A percentile compares a stretch with the other conserved stretches of the same genome.
phyloP scores from a whole-genome alignment of 2,329 filamentous ascomycete genomes.

The Polychaeton citri region DNA sequence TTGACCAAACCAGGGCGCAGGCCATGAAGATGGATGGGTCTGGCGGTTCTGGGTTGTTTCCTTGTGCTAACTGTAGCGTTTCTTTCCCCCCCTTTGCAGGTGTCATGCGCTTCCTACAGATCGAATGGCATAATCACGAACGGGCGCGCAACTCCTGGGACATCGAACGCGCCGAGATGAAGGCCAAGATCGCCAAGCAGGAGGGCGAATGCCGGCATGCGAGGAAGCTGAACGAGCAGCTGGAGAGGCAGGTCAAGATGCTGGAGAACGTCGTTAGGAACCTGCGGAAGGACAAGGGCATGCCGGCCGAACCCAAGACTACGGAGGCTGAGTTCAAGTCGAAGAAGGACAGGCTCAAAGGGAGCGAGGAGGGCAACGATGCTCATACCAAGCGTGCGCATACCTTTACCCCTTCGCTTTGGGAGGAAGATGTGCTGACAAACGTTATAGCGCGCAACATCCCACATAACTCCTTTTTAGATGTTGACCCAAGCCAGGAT shows the following conservation, averaged over 20 bases:
- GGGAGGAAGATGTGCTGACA: neutral
- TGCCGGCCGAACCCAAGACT: conserved; percentile 7
- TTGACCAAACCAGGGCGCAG: neutral
- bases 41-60: neutral
- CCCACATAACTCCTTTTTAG: conserved; percentile 37
- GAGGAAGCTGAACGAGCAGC: conserved; percentile 74
- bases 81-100: conserved; percentile 50
- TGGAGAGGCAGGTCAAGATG: conserved; percentile 82
- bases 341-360: conserved; percentile 3
- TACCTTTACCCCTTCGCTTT: neutral
- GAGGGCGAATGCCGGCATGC: conserved; percentile 81
- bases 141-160: conserved; percentile 97
- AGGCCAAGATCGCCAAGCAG: conserved; percentile 84
- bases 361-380: conserved; percentile 18
- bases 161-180: conserved; percentile 98
- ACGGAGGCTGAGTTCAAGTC: conserved; percentile 5
- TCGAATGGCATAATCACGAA: conserved; percentile 97
- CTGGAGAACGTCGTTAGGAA: conserved; percentile 79
- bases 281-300: conserved; percentile 53
- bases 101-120: conserved; percentile 98
- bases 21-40: neutral
- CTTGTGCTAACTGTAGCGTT: too few relatives aligned
- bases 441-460: conserved; percentile 19
- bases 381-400: conserved; percentile 20
- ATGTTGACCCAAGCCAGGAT: conserved; percentile 29